These are phyloP conservation scores for Boletus fagicola DNA, from an alignment of 768 basidiomycete genomes.

Conservation along the genomic window DNA sequence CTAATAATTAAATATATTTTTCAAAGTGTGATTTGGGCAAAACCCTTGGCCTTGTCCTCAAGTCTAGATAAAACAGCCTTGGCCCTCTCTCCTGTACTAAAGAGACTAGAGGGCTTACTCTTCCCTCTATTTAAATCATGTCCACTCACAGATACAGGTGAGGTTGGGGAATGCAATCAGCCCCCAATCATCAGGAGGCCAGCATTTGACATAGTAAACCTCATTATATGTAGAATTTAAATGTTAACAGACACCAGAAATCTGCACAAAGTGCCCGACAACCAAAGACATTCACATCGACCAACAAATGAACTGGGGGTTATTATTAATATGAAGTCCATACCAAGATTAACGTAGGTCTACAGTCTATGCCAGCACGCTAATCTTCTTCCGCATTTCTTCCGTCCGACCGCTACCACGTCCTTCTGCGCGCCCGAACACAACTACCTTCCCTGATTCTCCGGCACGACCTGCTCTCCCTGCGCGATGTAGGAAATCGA, in stretches of 20 bases:
- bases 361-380: slow-evolving; percentile 31
- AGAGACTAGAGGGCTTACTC: too few relatives aligned
- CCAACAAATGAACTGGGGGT: not conserved
- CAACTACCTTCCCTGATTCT: slow-evolving; percentile 62
- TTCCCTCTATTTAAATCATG: too few relatives aligned
- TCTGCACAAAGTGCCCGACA: not conserved
- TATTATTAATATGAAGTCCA: not conserved
- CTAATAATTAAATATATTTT: too few relatives aligned
- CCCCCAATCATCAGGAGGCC: too few relatives aligned
- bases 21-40: too few relatives aligned
- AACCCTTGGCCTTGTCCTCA: too few relatives aligned
- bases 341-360: not conserved
- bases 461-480: slow-evolving; percentile 82
- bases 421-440: slow-evolving; percentile 71
- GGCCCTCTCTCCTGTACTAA: too few relatives aligned
- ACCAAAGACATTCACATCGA: not conserved
- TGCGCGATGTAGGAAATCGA: slow-evolving; percentile 91
- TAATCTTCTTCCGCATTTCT: slow-evolving; percentile 51
- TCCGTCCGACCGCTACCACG: slow-evolving; percentile 54
- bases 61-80: too few relatives aligned
- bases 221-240: too few relatives aligned
- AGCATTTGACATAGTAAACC: too few relatives aligned
- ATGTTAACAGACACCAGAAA: not conserved
- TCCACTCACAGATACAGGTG: too few relatives aligned
- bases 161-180: too few relatives aligned